Conservation (phyloP, 768 basidiomycete genomes). For the Fomitopsis pulvina region DNA sequence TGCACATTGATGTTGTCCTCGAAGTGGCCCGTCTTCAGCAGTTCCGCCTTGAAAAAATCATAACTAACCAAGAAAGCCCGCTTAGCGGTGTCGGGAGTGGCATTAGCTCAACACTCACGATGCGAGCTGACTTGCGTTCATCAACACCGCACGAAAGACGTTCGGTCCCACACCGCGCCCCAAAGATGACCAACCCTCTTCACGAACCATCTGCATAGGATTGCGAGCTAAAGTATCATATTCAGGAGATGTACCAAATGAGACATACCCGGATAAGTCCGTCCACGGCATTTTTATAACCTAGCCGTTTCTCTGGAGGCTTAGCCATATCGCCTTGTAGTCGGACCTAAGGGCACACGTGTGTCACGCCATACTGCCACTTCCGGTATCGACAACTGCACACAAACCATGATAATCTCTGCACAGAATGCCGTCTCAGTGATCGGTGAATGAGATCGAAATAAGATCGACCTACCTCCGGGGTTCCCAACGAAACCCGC, state of each 20-base stretch:
- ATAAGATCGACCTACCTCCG: constrained; percentile 43
- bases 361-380: neutral
- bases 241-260: constrained; percentile 1
- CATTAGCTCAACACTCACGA: constrained; percentile 45
- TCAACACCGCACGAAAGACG: constrained; percentile 76
- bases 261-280: constrained; percentile 73
- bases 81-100: neutral
- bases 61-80: constrained; percentile 43
- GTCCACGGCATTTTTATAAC: constrained; percentile 87
- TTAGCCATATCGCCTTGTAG: constrained; percentile 91
- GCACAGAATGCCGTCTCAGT: neutral
- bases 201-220: constrained; percentile 65
- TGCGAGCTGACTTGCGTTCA: constrained; percentile 91
- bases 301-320: constrained; percentile 79
- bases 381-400: too few species aligned
- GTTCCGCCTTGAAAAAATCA: constrained; percentile 85
- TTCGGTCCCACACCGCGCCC: constrained; percentile 78
- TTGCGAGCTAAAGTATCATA: constrained; percentile 9
- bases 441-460: neutral
- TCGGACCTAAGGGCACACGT: constrained; percentile 44
- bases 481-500: constrained; percentile 89
- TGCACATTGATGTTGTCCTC: constrained; percentile 80
- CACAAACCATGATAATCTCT: constrained; percentile 25
- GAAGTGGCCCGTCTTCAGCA: constrained; percentile 66
- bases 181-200: constrained; percentile 77